These are phyloP conservation scores for Cucumis sativus DNA, from an alignment of 306 rosid species.

Conservation along the genomic window Cucumber_9930_V3 NC_026660.2:9123501-9124000, in stretches of 20 bases:
- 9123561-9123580: conserved; percentile 96
- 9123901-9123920: neutral
- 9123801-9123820: conserved; percentile 69
- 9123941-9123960: neutral
- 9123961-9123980: neutral
- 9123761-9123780: conserved; percentile 61
- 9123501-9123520: conserved; percentile 78
- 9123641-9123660: neutral
- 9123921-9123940: neutral
- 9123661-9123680: neutral
- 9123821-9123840: conserved; percentile 80
- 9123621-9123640: conserved; percentile 3
- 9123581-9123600: conserved; percentile 46
- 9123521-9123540: conserved; percentile 86
- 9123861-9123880: neutral
- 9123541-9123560: conserved; percentile 86
- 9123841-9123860: conserved; percentile 56
- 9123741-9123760: conserved; percentile 66
- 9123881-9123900: neutral
- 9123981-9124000: neutral
- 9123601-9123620: neutral
- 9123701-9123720: conserved; percentile 75
- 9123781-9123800: conserved; percentile 80
- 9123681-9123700: conserved; percentile 28
- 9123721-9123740: conserved; percentile 56